phyloP scores from a whole-genome alignment of 2,329 filamentous ascomycete species.

The Elsinoe ampelina region DNA sequence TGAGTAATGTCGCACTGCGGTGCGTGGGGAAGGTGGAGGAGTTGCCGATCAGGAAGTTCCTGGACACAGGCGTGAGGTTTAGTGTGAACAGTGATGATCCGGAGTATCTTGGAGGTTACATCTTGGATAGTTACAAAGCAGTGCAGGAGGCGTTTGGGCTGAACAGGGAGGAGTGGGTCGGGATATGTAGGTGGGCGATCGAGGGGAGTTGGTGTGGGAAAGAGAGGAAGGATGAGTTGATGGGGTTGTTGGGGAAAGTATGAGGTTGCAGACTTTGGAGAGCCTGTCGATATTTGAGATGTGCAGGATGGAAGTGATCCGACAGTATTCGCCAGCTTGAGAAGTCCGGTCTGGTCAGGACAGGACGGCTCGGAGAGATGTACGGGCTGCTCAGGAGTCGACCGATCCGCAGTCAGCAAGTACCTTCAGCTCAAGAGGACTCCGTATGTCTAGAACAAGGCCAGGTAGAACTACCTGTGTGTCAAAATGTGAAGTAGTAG shows the following conservation, averaged over 20 bases:
- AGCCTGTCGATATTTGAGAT: background rate
- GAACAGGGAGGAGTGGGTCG: constrained; percentile 55
- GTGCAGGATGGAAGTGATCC: too few relatives aligned
- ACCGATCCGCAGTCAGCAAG: too few relatives aligned
- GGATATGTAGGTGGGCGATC: constrained; percentile 53
- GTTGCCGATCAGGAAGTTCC: constrained; percentile 53
- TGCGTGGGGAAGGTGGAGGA: constrained; percentile 45
- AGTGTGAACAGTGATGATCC: constrained; percentile 68
- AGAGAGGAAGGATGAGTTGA: constrained; percentile 51
- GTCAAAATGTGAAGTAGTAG: too few relatives aligned
- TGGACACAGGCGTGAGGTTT: constrained; percentile 56
- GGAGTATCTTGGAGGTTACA: constrained; percentile 67
- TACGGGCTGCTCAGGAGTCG: too few relatives aligned
- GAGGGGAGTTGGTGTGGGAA: constrained; percentile 61
- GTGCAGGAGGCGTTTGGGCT: constrained; percentile 64
- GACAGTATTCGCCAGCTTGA: too few relatives aligned
- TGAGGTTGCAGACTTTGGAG: background rate
- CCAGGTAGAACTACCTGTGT: too few relatives aligned
- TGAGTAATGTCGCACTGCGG: constrained; percentile 60
- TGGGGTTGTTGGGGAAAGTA: constrained; percentile 22
- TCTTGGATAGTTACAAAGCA: constrained; percentile 65
- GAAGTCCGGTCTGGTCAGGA: too few relatives aligned
- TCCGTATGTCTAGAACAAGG: too few relatives aligned
- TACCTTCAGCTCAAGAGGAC: too few relatives aligned
- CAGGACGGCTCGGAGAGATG: too few relatives aligned